Conservation (phyloP, 345 rosid species). For the Arabis hirsuta region DNA sequence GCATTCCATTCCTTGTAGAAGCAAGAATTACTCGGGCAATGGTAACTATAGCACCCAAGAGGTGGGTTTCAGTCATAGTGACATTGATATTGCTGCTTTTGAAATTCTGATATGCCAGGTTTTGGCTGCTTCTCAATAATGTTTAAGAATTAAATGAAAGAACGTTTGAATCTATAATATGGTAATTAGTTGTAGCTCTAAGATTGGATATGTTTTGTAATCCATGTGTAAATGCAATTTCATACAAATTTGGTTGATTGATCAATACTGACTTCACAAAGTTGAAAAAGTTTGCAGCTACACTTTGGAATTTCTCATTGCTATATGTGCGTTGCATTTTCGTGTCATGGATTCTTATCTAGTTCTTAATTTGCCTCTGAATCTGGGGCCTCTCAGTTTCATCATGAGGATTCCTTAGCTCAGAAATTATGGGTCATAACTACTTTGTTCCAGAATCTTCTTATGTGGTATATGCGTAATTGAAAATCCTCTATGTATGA, state of each 20-base stretch:
- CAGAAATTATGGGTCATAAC: not conserved
- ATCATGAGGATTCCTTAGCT: not conserved
- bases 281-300: not conserved
- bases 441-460: slow-evolving; percentile 17
- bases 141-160: not conserved
- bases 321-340: not conserved
- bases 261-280: not conserved
- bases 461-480: not conserved
- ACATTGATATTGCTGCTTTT: slow-evolving; percentile 1
- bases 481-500: not conserved
- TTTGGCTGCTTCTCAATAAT: not conserved
- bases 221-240: not conserved
- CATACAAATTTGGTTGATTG: not conserved
- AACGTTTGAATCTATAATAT: not conserved
- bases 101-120: not conserved
- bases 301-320: slow-evolving; percentile 6
- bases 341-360: not conserved
- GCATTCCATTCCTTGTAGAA: slow-evolving; percentile 33
- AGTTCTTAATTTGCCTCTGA: slow-evolving; percentile 2
- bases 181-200: not conserved
- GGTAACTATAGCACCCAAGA: slow-evolving; percentile 32
- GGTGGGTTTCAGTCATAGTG: slow-evolving; percentile 46
- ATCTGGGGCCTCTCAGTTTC: slow-evolving; percentile 21
- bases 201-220: not conserved
- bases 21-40: slow-evolving; percentile 26